phyloP scores from a whole-genome alignment of 371 early-diverging fungal species.

The Syncephalastrum racemosum region DNA sequence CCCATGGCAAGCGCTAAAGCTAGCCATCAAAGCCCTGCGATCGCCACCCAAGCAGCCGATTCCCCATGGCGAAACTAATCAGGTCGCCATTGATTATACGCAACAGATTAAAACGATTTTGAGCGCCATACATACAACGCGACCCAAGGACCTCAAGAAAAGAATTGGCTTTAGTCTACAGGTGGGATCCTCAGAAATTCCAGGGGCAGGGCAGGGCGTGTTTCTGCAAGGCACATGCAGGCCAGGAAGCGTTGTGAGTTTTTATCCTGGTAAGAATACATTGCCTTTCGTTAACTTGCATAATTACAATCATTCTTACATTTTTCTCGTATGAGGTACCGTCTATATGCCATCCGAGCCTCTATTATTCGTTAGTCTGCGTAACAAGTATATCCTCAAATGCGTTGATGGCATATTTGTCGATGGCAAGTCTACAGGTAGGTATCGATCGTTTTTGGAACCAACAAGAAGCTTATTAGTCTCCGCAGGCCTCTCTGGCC shows the following conservation, averaged over 20 bases:
- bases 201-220: slow-evolving; percentile 21
- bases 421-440: slow-evolving; percentile 51
- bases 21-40: slow-evolving; percentile 12
- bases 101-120: background rate
- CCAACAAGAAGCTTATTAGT: background rate
- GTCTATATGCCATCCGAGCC: slow-evolving; percentile 56
- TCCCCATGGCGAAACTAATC: background rate
- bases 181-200: slow-evolving; percentile 7
- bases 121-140: background rate
- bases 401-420: slow-evolving; percentile 57
- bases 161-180: slow-evolving; percentile 6
- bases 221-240: slow-evolving; percentile 22
- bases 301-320: background rate
- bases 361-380: slow-evolving; percentile 48
- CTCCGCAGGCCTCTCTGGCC: slow-evolving; percentile 39
- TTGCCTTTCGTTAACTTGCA: background rate
- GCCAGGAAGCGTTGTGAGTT: slow-evolving; percentile 24
- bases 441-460: background rate
- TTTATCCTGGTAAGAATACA: slow-evolving; percentile 30
- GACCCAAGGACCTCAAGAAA: background rate
- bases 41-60: slow-evolving; percentile 5
- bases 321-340: slow-evolving; percentile 25
- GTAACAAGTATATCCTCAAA: slow-evolving; percentile 56
- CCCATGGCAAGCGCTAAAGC: slow-evolving; percentile 13
- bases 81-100: too few species aligned